Conservation (phyloP, 2,329 filamentous ascomycete genomes). For the Akanthomyces uredinophilus region DNA sequence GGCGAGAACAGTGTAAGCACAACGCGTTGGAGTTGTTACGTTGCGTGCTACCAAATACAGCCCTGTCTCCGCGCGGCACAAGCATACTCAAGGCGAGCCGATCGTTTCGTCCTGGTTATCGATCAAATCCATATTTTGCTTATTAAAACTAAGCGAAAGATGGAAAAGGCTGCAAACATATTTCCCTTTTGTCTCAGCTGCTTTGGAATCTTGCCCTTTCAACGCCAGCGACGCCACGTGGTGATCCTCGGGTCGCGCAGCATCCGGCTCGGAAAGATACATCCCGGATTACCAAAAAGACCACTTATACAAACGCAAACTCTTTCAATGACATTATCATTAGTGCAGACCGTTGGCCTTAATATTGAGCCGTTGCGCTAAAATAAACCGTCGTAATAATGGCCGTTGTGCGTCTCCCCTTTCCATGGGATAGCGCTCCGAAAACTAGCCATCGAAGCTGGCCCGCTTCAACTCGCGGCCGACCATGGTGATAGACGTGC, state of each 20-base stretch:
- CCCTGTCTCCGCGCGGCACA: too few species aligned
- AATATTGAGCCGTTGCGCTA: background rate
- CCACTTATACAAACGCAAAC: background rate
- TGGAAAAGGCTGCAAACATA: too few species aligned
- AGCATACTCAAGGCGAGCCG: too few species aligned
- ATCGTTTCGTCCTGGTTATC: too few species aligned
- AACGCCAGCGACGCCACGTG: background rate
- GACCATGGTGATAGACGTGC: background rate
- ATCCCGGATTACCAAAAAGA: background rate
- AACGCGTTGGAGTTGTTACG: too few species aligned
- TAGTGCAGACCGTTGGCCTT: background rate
- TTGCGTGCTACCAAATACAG: too few species aligned
- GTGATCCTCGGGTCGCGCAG: background rate
- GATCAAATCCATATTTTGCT: too few species aligned
- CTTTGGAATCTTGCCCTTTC: background rate
- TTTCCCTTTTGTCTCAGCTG: background rate
- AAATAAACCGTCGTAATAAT: background rate
- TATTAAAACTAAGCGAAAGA: too few species aligned
- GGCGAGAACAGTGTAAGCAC: too few species aligned
- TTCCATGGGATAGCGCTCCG: background rate
- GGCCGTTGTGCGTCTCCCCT: background rate
- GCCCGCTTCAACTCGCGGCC: background rate
- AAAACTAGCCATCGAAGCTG: background rate
- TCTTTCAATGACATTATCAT: background rate
- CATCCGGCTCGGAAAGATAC: background rate